Base-by-base conservation (phyloP, 148 eudicot species). In the Gaultheria prostrata region DNA sequence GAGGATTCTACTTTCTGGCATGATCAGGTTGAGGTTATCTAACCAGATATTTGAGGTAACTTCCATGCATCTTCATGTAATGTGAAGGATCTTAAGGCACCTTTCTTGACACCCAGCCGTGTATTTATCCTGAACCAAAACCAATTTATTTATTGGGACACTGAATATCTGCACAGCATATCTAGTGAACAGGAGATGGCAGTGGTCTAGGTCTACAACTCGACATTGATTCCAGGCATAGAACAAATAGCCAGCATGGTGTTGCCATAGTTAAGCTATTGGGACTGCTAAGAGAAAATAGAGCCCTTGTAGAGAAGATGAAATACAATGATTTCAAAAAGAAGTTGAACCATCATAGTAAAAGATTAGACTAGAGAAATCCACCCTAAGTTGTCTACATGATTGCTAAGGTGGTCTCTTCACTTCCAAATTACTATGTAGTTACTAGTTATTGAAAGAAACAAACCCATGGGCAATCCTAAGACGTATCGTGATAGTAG, bases 51-150 rank as follows among this genome's bases (percentile, higher is more conserved):
- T 72, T 18, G 21, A 43, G 28, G 12, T 46, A 46, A 45, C 8
- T 46, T 24, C 1, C 4, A 75, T 46, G 12, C 26, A 76, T 76
- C 50, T 26, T 11, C 11, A n/a, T 65, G 71, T 24, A 65, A 65
- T 65, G 71, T 65, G 32, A 65, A 65, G 15, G 71, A 26, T 65
- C 5, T 45, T 18, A 39, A 39, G 50, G 12, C 48, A 26, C 77
- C 77, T 18, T 2, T 73, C 20, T 73, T 43, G 53, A 74, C 11
- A 26, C 51, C 49, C 30, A 74, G 77, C 77, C 17, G 21, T 74
- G 30, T 74, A 43, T 74, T 74, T 65, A 20, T 28, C 51, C 46
- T 74, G 77, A 74, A 21, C 77, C 53, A 74, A 74, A 74, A 74
- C 14, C 45, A 45, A 74, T 35, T 74, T 18, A n/a, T 43, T n/a